These are phyloP conservation scores for Bombardia bombarda DNA, from an alignment of 495 filamentous ascomycete genomes.

Conservation along the genomic window DNA sequence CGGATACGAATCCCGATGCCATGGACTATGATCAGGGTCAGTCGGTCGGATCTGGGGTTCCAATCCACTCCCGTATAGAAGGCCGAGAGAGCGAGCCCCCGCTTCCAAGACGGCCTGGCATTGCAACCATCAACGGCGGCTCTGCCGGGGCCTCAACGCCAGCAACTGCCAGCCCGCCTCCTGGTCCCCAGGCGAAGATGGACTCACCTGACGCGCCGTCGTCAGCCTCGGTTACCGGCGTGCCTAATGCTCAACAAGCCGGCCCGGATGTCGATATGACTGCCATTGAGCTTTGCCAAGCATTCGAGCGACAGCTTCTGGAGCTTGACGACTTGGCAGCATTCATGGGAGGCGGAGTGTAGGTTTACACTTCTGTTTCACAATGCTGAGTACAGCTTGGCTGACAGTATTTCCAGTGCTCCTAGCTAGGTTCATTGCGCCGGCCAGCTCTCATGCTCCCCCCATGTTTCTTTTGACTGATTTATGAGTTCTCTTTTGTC, in stretches of 20 bases:
- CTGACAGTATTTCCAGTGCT: slow-evolving; percentile 10
- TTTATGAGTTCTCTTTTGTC: too few species aligned
- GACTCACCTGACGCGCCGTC: slow-evolving; percentile 33
- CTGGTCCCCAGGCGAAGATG: slow-evolving; percentile 18
- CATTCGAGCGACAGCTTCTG: slow-evolving; percentile 42
- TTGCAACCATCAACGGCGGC: slow-evolving; percentile 44
- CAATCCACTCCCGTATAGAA: slow-evolving; percentile 12
- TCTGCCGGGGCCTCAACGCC: slow-evolving; percentile 33
- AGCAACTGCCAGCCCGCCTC: slow-evolving; percentile 33
- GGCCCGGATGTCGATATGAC: slow-evolving; percentile 37
- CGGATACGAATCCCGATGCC: slow-evolving; percentile 34
- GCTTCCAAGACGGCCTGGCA: slow-evolving; percentile 31
- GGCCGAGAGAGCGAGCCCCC: slow-evolving; percentile 37
- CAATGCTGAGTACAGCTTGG: slow-evolving; percentile 2
- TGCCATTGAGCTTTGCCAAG: slow-evolving; percentile 37
- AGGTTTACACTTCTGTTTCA: slow-evolving; percentile 7
- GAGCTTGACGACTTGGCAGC: slow-evolving; percentile 44
- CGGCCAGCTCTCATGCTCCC: not conserved
- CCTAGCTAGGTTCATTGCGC: slow-evolving; percentile 11
- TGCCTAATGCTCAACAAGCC: slow-evolving; percentile 1
- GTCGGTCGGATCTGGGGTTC: slow-evolving; percentile 17
- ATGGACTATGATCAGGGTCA: slow-evolving; percentile 38
- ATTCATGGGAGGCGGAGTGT: slow-evolving; percentile 46
- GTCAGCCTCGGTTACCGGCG: slow-evolving; percentile 16
- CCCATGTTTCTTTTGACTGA: not conserved